Conservation (phyloP, 2,329 filamentous ascomycete species). For the Botrytis paeoniae region DNA sequence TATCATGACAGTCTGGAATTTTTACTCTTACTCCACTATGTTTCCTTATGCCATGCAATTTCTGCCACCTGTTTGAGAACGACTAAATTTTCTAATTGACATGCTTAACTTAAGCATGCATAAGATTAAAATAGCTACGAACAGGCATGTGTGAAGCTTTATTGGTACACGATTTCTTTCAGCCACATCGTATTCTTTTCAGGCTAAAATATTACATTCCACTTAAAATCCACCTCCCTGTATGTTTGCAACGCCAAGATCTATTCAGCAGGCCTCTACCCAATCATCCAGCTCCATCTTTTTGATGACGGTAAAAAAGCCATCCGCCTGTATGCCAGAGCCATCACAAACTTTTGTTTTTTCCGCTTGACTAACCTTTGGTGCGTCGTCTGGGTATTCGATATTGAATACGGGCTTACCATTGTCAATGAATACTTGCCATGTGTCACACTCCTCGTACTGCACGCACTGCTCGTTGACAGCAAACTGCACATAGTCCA, state of each 20-base stretch:
- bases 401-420: conserved; percentile 71
- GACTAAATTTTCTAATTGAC: neutral
- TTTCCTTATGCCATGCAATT: neutral
- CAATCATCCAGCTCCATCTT: conserved; percentile 25
- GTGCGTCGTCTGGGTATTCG: conserved; percentile 56
- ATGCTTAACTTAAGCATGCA: neutral
- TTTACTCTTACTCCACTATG: neutral
- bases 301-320: conserved; percentile 25
- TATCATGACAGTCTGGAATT: neutral
- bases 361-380: conserved; percentile 1
- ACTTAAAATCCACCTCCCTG: neutral
- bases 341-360: conserved; percentile 15
- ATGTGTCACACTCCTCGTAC: conserved; percentile 58
- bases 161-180: conserved; percentile 12
- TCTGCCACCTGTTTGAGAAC: neutral
- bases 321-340: conserved; percentile 1
- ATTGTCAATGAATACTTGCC: conserved; percentile 54
- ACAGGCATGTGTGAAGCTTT: neutral
- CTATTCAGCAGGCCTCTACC: conserved; percentile 18
- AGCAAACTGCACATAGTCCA: conserved; percentile 22
- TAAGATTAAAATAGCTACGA: neutral
- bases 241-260: neutral
- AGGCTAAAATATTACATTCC: neutral
- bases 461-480: conserved; percentile 63
- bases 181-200: conserved; percentile 15